These are phyloP conservation scores for Sclerotinia subarctica DNA, from an alignment of 2,329 filamentous ascomycete genomes.

Conservation along the genomic window DNA sequence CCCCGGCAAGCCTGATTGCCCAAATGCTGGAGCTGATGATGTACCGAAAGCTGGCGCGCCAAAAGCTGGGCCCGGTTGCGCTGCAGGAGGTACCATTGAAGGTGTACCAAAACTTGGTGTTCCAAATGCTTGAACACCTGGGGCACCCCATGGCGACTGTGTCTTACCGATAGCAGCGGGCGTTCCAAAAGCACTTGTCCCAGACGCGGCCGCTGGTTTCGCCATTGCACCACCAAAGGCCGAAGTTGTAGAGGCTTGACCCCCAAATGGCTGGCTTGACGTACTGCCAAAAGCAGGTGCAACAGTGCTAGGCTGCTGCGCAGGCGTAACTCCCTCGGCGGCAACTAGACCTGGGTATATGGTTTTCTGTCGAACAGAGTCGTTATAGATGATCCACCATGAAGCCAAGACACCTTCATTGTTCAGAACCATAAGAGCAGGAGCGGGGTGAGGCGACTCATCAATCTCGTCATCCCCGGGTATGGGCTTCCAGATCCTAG, in stretches of 20 bases:
- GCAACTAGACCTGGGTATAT: constrained; percentile 68
- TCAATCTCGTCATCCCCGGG: constrained; percentile 68
- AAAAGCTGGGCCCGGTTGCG: constrained; percentile 43
- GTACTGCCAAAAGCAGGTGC: constrained; percentile 34
- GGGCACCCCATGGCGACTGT: constrained; percentile 29
- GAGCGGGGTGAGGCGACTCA: constrained; percentile 75
- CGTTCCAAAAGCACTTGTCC: constrained; percentile 38
- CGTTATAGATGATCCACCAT: constrained; percentile 92
- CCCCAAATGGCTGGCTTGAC: constrained; percentile 22
- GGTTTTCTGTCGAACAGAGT: constrained; percentile 72
- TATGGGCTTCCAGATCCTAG: constrained; percentile 75
- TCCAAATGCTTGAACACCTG: constrained; percentile 48
- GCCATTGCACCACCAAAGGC: constrained; percentile 40
- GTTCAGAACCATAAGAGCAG: constrained; percentile 80
- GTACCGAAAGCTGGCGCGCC: constrained; percentile 47
- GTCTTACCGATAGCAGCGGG: constrained; percentile 27
- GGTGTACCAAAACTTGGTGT: constrained; percentile 41
- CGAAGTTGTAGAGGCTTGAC: constrained; percentile 25
- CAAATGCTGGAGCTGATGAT: constrained; percentile 38
- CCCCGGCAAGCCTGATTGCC: constrained; percentile 43
- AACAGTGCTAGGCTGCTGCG: constrained; percentile 29
- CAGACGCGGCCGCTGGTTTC: constrained; percentile 31
- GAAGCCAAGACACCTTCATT: constrained; percentile 79
- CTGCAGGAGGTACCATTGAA: constrained; percentile 31
- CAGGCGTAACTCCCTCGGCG: constrained; percentile 35